phyloP scores from a whole-genome alignment of 495 filamentous ascomycete genomes.

The Hypoxylon perforatum region DNA sequence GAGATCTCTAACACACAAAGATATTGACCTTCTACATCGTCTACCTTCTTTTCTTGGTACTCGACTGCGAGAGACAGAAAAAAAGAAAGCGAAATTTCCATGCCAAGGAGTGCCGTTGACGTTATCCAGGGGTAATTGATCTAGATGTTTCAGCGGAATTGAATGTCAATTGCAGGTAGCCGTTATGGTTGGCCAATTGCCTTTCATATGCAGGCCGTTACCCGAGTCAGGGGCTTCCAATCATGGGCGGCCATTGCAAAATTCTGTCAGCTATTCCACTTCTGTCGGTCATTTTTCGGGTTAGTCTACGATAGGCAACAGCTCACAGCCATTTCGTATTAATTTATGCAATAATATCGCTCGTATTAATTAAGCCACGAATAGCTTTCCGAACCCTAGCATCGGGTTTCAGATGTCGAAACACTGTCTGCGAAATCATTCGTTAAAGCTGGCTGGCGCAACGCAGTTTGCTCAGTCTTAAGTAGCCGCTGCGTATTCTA shows the following conservation, averaged over 20 bases:
- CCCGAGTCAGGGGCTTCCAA: conserved; percentile 24
- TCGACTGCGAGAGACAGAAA: no score
- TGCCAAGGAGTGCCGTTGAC: conserved; percentile 18
- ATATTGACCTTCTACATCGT: no score
- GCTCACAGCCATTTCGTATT: conserved; percentile 1
- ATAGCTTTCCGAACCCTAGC: neutral
- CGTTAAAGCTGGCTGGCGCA: neutral
- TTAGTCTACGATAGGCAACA: conserved; percentile 10
- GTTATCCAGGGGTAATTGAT: conserved; percentile 34
- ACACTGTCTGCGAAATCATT: neutral
- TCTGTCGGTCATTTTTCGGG: conserved; percentile 9
- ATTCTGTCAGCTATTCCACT: conserved; percentile 9
- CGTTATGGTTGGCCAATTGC: conserved; percentile 34
- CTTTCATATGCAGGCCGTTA: neutral
- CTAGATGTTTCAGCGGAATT: conserved; percentile 39
- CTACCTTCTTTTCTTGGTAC: no score
- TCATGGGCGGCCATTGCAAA: neutral
- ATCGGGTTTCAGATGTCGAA: neutral
- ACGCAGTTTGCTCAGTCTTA: no score
- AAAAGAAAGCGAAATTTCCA: conserved; percentile 4
- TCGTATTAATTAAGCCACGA: conserved; percentile 4
- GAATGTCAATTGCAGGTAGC: conserved; percentile 17
- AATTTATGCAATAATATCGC: neutral
- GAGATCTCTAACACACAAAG: no score
- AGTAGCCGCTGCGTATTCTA: no score